phyloP scores from a whole-genome alignment of 1,284 basidiomycete genomes.

The Apiotrichum porosum region DNA sequence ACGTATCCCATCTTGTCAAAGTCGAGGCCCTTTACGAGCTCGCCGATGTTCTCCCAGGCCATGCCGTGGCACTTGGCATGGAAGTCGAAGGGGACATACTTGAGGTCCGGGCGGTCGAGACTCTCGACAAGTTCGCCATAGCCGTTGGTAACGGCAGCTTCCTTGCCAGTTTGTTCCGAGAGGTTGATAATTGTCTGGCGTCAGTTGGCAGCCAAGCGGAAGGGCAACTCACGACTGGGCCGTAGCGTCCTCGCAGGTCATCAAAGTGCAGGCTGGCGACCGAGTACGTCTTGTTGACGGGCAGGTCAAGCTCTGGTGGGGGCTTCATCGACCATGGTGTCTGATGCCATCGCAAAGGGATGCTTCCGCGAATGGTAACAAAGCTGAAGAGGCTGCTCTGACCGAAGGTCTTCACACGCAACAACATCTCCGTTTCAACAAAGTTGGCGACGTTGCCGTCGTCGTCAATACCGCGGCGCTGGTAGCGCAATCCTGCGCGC shows the following conservation, averaged over 20 bases:
- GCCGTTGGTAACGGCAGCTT: constrained; percentile 70
- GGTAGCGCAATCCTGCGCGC: constrained; percentile 54
- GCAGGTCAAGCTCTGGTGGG: constrained; percentile 73
- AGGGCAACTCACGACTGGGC: constrained; percentile 59
- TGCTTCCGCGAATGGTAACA: constrained; percentile 83
- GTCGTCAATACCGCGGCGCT: constrained; percentile 54
- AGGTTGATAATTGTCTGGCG: constrained; percentile 77
- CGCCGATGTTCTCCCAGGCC: constrained; percentile 79
- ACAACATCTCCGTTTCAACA: constrained; percentile 60
- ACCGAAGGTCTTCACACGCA: constrained; percentile 62
- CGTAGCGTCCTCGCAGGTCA: constrained; percentile 64
- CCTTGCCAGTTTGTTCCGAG: constrained; percentile 84
- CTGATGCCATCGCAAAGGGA: constrained; percentile 85
- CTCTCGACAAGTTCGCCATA: constrained; percentile 67
- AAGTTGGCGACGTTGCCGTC: constrained; percentile 55
- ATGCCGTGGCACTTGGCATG: constrained; percentile 64
- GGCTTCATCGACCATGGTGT: constrained; percentile 71
- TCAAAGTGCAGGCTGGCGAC: constrained; percentile 72
- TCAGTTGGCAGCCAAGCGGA: constrained; percentile 5
- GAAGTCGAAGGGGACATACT: constrained; percentile 73
- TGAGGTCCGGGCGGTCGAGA: constrained; percentile 58
- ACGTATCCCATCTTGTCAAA: constrained; percentile 81
- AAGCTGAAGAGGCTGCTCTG: constrained; percentile 75
- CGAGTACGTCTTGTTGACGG: constrained; percentile 65
- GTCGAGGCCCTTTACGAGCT: constrained; percentile 66